These are phyloP conservation scores for Coprinopsis cinerea DNA, from an alignment of 768 basidiomycete genomes.

Conservation along the genomic window DNA sequence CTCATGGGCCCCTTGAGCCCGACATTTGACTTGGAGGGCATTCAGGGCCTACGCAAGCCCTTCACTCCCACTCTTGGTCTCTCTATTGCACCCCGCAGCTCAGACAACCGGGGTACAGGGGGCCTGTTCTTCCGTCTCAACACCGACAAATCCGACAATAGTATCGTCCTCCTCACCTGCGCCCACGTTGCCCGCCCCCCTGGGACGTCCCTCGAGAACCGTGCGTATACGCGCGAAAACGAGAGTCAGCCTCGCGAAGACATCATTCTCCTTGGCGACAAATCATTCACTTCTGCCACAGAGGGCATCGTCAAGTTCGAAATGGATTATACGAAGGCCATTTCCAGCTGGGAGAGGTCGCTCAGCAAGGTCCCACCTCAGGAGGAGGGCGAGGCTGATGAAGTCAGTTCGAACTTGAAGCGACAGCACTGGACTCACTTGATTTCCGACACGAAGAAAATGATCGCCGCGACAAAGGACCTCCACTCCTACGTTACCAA, in stretches of 20 bases:
- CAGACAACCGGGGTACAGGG: conserved; percentile 30
- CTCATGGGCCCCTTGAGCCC: too few species aligned
- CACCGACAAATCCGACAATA: conserved; percentile 11
- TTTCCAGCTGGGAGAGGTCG: conserved; percentile 17
- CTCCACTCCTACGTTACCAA: conserved; percentile 24
- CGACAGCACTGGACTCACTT: conserved; percentile 15
- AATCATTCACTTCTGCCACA: conserved; percentile 20
- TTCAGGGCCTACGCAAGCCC: conserved; percentile 22
- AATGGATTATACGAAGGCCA: too few species aligned
- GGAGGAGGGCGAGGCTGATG: conserved; percentile 10
- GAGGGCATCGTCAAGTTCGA: conserved; percentile 22
- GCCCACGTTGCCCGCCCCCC: not conserved
- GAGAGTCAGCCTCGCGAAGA: conserved; percentile 23
- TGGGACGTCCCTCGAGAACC: not conserved
- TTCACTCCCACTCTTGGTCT: conserved; percentile 33
- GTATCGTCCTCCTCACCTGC: not conserved
- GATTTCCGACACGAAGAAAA: conserved; percentile 19
- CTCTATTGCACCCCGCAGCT: conserved; percentile 24
- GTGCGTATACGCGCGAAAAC: not conserved
- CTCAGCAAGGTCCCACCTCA: conserved; percentile 17
- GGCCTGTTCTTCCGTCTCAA: conserved; percentile 25
- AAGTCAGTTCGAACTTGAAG: not conserved
- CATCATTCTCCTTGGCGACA: conserved; percentile 26
- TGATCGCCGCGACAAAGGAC: conserved; percentile 18
- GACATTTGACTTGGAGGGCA: conserved; percentile 8